Evolutionary conservation across 1,284 basidiomycete genomes (phyloP), one percentile per base, ranked within the genome.

Genomic region (Trametes polyzona): DNA sequence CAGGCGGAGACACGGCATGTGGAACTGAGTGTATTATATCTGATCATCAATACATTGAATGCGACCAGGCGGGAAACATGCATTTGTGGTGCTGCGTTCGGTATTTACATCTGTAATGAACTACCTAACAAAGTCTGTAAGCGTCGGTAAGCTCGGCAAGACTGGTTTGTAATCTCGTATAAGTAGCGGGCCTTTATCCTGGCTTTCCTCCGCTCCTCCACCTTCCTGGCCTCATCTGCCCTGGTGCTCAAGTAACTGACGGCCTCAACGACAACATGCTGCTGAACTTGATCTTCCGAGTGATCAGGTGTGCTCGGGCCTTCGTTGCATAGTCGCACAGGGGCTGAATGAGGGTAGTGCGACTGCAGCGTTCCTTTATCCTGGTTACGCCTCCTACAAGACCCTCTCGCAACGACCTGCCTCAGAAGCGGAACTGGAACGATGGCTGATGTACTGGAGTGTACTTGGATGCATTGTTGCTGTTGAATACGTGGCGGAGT

Each of bases 401-500:
- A 83, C 86, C 0, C 80, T 93, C 32, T 88, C 87, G 43, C 87
- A 89, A 67, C 79, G 91, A 41, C 90, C 91, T 33, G 88, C 89
- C 0, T 86, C 88, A 4, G 88, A 92, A 65, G 84, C 80, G 42
- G 88, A 92, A 27, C 78, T 94, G 6, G 92, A 94, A 69, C 76
- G 88, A 74, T 93, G 92, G 92, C 77, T 93, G 48, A 94, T 93
- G 91, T 95, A 93, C 67, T 94, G 92, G 92, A 88, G 86, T 29
- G 91, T 94, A 0, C 82, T 94, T 11, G 92, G 90, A 0, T 87
- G 85, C 67, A 82, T 93, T 58, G 78, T 92, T 30, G 83, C 82
- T 5, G 74, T 88, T 17, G 92, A 94, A 70, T 87, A 87, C 64
- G 77, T 89, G 39, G 89, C 88, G 17, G 92, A 93, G 69, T 93